phyloP scores from a whole-genome alignment of 2,329 filamentous ascomycete genomes.

The Fusarium guadeloupense region DNA sequence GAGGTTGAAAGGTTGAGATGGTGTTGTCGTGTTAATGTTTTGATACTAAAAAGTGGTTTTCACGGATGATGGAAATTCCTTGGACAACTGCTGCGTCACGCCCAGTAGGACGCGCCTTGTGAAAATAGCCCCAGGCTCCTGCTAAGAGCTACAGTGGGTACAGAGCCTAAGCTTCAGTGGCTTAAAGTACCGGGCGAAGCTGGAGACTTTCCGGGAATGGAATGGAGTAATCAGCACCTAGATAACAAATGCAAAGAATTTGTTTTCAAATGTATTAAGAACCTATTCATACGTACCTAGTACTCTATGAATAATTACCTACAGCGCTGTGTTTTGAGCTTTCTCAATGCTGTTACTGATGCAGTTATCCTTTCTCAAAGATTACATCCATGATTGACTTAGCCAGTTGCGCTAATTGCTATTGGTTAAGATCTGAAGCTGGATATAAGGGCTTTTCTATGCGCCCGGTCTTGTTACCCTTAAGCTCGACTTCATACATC shows the following conservation, averaged over 20 bases:
- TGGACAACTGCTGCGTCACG: slow-evolving; percentile 47
- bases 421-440: slow-evolving; percentile 4
- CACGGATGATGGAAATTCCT: slow-evolving; percentile 43
- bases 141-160: slow-evolving; percentile 31
- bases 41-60: slow-evolving; percentile 35
- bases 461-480: background rate
- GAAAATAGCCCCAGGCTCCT: slow-evolving; percentile 10
- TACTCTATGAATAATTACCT: too few relatives aligned
- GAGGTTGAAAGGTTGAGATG: slow-evolving; percentile 20
- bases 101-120: slow-evolving; percentile 48
- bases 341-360: background rate
- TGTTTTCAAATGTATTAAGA: too few relatives aligned
- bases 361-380: background rate
- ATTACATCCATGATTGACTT: too few relatives aligned
- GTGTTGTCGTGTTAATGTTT: slow-evolving; percentile 26
- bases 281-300: too few relatives aligned
- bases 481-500: background rate
- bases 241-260: too few relatives aligned
- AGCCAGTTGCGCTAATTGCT: too few relatives aligned
- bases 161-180: slow-evolving; percentile 11
- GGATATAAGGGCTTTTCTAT: background rate
- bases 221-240: too few relatives aligned
- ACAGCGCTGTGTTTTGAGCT: too few relatives aligned
- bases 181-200: background rate
- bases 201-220: too few relatives aligned